Conservation (phyloP, 768 basidiomycete species). For the Tricholoma bakamatsutake region DNA sequence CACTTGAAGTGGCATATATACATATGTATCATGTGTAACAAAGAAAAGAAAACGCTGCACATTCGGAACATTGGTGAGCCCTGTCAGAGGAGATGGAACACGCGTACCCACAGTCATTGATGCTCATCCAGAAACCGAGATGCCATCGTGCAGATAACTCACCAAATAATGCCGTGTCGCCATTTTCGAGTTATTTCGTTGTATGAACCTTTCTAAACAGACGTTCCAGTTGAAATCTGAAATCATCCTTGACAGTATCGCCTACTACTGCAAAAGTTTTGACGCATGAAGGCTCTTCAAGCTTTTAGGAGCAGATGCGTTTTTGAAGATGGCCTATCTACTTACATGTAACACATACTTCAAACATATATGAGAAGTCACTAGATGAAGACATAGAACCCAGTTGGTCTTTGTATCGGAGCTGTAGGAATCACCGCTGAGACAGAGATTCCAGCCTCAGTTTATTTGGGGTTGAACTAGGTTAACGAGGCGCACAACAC, state of each 20-base stretch:
- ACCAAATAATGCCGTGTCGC: conserved; percentile 4
- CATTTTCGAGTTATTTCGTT: not conserved
- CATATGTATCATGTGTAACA: too few species aligned
- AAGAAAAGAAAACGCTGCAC: too few species aligned
- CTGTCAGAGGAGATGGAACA: too few species aligned
- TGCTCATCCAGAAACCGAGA: conserved; percentile 7
- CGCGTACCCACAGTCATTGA: conserved; percentile 9
- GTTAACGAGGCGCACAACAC: not conserved
- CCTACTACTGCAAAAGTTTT: too few species aligned
- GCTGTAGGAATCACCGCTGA: conserved; percentile 11
- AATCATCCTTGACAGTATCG: too few species aligned
- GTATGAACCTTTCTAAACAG: conserved; percentile 1
- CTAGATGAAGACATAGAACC: not conserved
- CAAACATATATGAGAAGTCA: not conserved
- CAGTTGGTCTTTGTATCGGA: conserved; percentile 1
- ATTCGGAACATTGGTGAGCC: too few species aligned
- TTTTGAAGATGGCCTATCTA: too few species aligned
- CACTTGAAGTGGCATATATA: too few species aligned
- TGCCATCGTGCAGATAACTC: not conserved
- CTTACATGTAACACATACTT: too few species aligned
- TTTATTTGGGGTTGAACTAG: not conserved
- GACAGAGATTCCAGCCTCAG: not conserved
- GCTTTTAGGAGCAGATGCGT: not conserved
- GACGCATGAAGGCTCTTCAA: too few species aligned
- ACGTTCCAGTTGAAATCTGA: conserved; percentile 1